Conservation (phyloP, 768 basidiomycete species). For the Rhizopogon vinicolor region DNA sequence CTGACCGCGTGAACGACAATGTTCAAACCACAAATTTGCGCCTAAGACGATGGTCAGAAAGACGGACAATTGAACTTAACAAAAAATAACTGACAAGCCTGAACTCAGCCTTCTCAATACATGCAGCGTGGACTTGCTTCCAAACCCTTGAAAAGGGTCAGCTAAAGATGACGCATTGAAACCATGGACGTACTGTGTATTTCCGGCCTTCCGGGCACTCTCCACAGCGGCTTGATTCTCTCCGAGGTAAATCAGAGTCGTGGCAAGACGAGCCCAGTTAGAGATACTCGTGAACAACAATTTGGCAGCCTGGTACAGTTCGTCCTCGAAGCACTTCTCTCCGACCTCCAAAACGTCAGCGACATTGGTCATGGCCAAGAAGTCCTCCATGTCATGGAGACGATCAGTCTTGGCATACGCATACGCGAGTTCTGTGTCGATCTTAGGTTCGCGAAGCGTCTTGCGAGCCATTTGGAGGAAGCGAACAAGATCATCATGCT, state of each 20-base stretch:
- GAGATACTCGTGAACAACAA: slow-evolving; percentile 94
- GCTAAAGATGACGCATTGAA: neutral
- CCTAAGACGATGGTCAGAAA: slow-evolving; percentile 35
- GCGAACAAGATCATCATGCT: slow-evolving; percentile 90
- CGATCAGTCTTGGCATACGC: slow-evolving; percentile 98
- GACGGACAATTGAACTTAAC: neutral
- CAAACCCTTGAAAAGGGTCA: slow-evolving; percentile 65
- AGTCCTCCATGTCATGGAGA: slow-evolving; percentile 99
- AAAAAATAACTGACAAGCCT: slow-evolving; percentile 55
- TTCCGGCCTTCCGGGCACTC: slow-evolving; percentile 98
- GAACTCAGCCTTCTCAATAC: slow-evolving; percentile 97
- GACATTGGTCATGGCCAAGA: slow-evolving; percentile 97
- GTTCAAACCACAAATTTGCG: slow-evolving; percentile 98
- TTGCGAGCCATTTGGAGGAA: slow-evolving; percentile 99
- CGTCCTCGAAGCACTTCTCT: slow-evolving; percentile 99
- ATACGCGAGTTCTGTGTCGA: slow-evolving; percentile 97
- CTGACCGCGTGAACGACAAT: slow-evolving; percentile 85
- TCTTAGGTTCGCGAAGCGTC: slow-evolving; percentile 92
- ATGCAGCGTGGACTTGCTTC: slow-evolving; percentile 99
- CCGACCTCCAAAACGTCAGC: slow-evolving; percentile 96
- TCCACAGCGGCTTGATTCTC: slow-evolving; percentile 99
- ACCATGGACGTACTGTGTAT: slow-evolving; percentile 74
- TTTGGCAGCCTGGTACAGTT: slow-evolving; percentile 95
- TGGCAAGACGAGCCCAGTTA: slow-evolving; percentile 97
- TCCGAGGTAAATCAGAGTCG: slow-evolving; percentile 95